Evolutionary conservation across 306 rosid species (phyloP).

Genomic region (Herpetospermum pedunculosum): DNA sequence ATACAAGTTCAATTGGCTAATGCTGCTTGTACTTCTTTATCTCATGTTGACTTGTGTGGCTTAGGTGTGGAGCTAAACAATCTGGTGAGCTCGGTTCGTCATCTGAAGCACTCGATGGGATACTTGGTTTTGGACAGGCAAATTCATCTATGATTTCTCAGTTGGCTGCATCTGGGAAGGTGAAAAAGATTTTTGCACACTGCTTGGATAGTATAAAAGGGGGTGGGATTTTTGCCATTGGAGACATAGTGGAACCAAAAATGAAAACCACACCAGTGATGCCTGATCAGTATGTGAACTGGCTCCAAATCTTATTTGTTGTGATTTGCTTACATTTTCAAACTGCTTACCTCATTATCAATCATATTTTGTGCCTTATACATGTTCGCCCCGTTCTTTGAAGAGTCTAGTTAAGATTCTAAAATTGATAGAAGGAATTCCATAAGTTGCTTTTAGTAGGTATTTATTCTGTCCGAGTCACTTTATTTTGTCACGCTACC

Average conservation of each 20-base stretch:
- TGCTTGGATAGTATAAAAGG: slow-evolving; percentile 65
- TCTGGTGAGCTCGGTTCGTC: slow-evolving; percentile 43
- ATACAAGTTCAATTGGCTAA: background rate
- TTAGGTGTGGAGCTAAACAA: slow-evolving; percentile 68
- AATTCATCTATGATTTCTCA: slow-evolving; percentile 86
- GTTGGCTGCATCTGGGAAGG: slow-evolving; percentile 71
- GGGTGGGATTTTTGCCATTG: slow-evolving; percentile 88
- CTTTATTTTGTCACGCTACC: background rate
- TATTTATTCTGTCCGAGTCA: too few relatives aligned
- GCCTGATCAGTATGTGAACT: slow-evolving; percentile 45
- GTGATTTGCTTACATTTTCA: background rate
- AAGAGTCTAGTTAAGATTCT: background rate
- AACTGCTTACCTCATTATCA: background rate
- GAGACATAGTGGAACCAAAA: slow-evolving; percentile 65
- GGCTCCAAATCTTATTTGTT: slow-evolving; percentile 5
- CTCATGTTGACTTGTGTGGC: background rate
- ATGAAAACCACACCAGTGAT: slow-evolving; percentile 43
- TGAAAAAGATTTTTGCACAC: slow-evolving; percentile 70
- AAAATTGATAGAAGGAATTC: background rate
- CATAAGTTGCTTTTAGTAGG: background rate
- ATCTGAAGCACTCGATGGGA: slow-evolving; percentile 59
- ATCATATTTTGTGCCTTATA: background rate
- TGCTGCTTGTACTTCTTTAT: background rate
- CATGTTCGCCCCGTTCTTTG: background rate
- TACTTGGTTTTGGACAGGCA: slow-evolving; percentile 90